Evolutionary conservation across 148 eudicot genomes (phyloP).

Genomic region (Arctostaphylos glauca): DNA sequence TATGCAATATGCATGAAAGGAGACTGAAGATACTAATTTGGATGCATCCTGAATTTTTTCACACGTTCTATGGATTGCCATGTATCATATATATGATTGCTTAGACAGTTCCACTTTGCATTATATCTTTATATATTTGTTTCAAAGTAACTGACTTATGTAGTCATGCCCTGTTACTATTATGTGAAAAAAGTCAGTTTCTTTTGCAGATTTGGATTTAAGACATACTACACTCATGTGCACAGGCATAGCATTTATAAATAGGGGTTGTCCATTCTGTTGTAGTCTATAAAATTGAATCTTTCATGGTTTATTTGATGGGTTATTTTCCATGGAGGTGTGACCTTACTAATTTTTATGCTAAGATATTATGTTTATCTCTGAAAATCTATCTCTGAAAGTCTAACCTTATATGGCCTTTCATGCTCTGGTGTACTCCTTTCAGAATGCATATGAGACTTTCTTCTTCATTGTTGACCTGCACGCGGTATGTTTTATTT

Average conservation of each 20-base stretch:
- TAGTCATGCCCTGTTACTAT: neutral
- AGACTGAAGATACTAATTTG: neutral
- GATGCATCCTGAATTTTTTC: neutral
- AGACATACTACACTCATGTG: neutral
- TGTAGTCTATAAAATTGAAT: neutral
- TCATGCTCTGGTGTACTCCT: conserved; percentile 15
- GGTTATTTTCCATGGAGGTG: neutral
- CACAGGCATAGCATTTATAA: neutral
- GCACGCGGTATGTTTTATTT: conserved; percentile 75
- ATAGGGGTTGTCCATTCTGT: neutral
- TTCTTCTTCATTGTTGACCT: conserved; percentile 94
- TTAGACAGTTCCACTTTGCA: neutral
- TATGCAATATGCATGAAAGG: neutral
- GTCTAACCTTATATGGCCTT: neutral
- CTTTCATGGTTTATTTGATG: neutral
- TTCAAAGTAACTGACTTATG: neutral
- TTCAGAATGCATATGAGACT: conserved; percentile 85
- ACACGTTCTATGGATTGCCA: neutral
- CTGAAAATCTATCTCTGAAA: neutral
- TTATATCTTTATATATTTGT: neutral
- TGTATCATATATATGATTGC: neutral
- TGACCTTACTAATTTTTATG: neutral
- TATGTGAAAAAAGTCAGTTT: neutral
- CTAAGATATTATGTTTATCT: neutral
- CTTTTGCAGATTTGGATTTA: neutral